Base-by-base conservation (phyloP, 73 alveolate genomes). In the Paramecium biaurelia region DNA sequence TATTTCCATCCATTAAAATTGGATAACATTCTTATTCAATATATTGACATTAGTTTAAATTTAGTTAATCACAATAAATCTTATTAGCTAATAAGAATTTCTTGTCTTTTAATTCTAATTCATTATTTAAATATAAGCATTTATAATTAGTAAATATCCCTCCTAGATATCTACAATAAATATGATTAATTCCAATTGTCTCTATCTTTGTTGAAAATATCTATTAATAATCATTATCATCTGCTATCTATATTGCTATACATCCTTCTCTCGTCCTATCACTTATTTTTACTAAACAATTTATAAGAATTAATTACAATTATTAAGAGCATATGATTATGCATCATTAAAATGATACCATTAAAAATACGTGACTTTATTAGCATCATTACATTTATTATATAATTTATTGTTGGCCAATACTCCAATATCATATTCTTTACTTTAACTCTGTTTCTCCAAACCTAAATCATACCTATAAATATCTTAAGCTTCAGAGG, bases 231-330 rank as follows among this genome's bases (percentile, higher is more conserved):
- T 79, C 90, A 43, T 7, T 24, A 79, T 79, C 90, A 20, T 79
- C 90, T 23, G 70, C 70, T 23, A 79, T 79, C 28, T 79, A 10
- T 24, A 79, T 20, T 4, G 90, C 90, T 15, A 79, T 79, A 21
- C 90, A 79, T 11, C 90, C 90, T 26, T 79, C 90, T 24, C 90
- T 38, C 18, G 5, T 42, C 23, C 90, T 79, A 79, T 79, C 90
- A 3, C 74, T 38, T 20, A 79, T 79, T 79, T 79, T 42, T 38
- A 43, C 47, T 24, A 53, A 4, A 53, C 1, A 4, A 15, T 1
- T 53, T 53, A n/a, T 4, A n/a, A 5, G 7, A 18, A 8, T 0
- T 53, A 4, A 53, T 53, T 53, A 53, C 68, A 53, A 53, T 53
- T 53, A 21, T 53, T 53, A 18, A 53, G 68, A 18, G 26, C 32